Conservation (phyloP, 192 early-diverging fungal species). For the Phlyctochytrium bullatum region DNA sequence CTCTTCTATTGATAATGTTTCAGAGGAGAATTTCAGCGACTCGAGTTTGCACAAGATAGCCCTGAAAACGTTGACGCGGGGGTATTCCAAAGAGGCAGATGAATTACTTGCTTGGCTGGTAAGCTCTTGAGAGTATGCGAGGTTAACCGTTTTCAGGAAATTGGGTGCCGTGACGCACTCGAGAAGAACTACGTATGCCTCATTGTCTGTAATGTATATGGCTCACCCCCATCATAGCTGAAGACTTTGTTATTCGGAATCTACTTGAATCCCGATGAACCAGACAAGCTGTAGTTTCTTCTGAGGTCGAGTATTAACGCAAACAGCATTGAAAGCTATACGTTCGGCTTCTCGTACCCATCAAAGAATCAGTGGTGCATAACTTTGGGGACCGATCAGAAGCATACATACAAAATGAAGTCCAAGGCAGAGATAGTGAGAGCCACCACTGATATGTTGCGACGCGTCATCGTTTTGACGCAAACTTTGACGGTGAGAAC, state of each 20-base stretch:
- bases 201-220: not conserved
- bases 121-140: not conserved
- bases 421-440: conserved; percentile 37
- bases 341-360: conserved; percentile 49
- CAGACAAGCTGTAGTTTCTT: conserved; percentile 35
- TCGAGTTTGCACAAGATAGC: conserved; percentile 24
- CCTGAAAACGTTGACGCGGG: conserved; percentile 28
- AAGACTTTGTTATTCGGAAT: conserved; percentile 53
- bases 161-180: conserved; percentile 47
- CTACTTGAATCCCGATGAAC: conserved; percentile 36
- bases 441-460: conserved; percentile 35
- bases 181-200: conserved; percentile 38
- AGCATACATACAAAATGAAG: conserved; percentile 13
- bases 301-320: conserved; percentile 5
- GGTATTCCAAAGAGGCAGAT: conserved; percentile 40
- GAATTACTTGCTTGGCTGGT: conserved; percentile 42
- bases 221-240: conserved; percentile 14
- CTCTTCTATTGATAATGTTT: not conserved
- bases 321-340: conserved; percentile 47
- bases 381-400: conserved; percentile 14
- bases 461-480: conserved; percentile 47
- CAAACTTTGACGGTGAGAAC: conserved; percentile 41
- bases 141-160: conserved; percentile 19
- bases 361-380: conserved; percentile 32
- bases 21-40: conserved; percentile 48